Evolutionary conservation across 2,329 filamentous ascomycete species (phyloP), one percentile per base, ranked within the genome.

Genomic region (Nothophaeocryptopus gaeumannii): DNA sequence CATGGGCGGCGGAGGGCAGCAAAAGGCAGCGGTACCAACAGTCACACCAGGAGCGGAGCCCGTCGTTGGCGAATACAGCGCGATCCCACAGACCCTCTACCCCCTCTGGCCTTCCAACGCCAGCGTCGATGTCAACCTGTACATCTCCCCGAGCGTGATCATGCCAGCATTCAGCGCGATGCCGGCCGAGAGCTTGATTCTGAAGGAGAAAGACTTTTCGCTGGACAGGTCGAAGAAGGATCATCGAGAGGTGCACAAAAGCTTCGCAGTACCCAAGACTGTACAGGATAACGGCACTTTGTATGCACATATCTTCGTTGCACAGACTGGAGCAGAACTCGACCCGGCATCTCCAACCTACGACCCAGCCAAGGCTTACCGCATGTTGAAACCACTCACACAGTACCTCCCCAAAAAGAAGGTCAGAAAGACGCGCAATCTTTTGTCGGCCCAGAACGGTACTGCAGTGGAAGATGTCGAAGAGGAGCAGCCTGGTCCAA

Each of bases 381-480:
- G 95, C 67, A 95, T 96, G 67, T 77, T 84, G 41, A 85, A 88
- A 58, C 89, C 92, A 3, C 71, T 99, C 67, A 96, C 91, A 2
- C 87, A 95, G 65, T 92, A 96, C 68, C 80, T 96, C 45, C 81
- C 86, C 20, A 95, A 91, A 79, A 97, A 96, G 76, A 96, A 95
- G 75, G 78, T 84, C 33, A 78, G 78, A 60, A 97, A 96, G 79
- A 89, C 86, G 15, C 85, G 91, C 64, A 97, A 92, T 64, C 76
- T 99, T 47, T 77, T 99, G 37, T 74, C 78, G 42, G 73, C 74
- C 34, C 62, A 70, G 53, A 68, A 73, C 7, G 68, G 67, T n/a
- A 66, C 64, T 11, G 75, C 78, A 5, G 75, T 78, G 35, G 49
- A 37, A 14, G 74, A 78, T 8, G 70, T 70, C 26, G 73, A 74